Percentiles rank a stretch among this genome's conserved stretches.
These are phyloP conservation scores for Pseudogymnoascus sp. DNA, from an alignment of 2,329 filamentous ascomycete species.

Conservation along the genomic window DNA sequence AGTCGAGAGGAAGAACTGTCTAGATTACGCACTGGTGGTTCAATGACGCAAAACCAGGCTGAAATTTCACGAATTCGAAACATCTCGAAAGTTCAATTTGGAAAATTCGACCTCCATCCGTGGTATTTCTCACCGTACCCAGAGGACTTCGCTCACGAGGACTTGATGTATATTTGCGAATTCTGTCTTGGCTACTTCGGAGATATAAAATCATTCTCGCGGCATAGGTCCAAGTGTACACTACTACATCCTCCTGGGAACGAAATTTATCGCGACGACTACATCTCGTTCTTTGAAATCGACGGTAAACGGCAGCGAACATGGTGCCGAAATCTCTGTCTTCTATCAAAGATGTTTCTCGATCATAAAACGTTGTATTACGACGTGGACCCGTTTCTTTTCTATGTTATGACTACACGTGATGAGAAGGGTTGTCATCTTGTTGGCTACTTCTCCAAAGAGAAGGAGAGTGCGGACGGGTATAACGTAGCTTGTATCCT, in stretches of 20 bases:
- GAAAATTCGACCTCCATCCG: constrained; percentile 80
- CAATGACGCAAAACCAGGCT: constrained; percentile 97
- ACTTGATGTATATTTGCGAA: constrained; percentile 93
- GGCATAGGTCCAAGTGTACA: constrained; percentile 84
- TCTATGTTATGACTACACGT: constrained; percentile 92
- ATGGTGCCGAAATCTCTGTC: constrained; percentile 92
- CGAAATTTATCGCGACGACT: constrained; percentile 93
- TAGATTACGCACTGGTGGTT: constrained; percentile 85
- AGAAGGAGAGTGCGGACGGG: constrained; percentile 92
- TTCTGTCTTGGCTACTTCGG: constrained; percentile 92
- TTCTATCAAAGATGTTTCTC: constrained; percentile 91
- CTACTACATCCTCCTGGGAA: constrained; percentile 91
- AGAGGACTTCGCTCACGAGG: constrained; percentile 75
- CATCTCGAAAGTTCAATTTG: constrained; percentile 89
- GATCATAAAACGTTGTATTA: constrained; percentile 99
- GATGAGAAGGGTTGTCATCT: constrained; percentile 87
- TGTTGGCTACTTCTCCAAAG: constrained; percentile 99
- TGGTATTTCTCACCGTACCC: constrained; percentile 99
- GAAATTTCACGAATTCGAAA: constrained; percentile 96
- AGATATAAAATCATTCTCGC: constrained; percentile 68
- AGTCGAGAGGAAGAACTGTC: constrained; percentile 89
- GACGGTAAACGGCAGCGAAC: constrained; percentile 89
- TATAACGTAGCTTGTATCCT: constrained; percentile 99
- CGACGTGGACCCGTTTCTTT: constrained; percentile 97
- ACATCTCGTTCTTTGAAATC: constrained; percentile 94